phyloP scores from a whole-genome alignment of 1,139 yeast species.

The Taphrina communis region DNA sequence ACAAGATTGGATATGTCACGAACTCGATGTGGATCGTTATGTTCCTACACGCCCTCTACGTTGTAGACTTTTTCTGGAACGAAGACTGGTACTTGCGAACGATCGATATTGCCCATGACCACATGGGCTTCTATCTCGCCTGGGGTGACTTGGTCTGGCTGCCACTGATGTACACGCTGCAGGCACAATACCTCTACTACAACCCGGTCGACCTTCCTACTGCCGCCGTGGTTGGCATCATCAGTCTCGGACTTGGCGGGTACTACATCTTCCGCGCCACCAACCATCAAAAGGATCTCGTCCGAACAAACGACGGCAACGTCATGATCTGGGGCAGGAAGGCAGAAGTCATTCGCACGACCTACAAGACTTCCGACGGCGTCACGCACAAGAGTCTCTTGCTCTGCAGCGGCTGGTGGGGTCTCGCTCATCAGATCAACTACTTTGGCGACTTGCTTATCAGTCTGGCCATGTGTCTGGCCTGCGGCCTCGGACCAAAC shows the following conservation, averaged over 20 bases:
- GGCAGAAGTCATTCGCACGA: constrained; percentile 37
- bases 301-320: constrained; percentile 72
- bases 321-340: constrained; percentile 57
- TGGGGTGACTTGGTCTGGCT: constrained; percentile 93
- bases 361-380: constrained; percentile 36
- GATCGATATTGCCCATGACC: constrained; percentile 98
- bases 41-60: constrained; percentile 75
- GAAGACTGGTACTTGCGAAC: constrained; percentile 63
- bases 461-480: constrained; percentile 89
- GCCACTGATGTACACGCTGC: constrained; percentile 88
- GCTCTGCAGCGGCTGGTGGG: constrained; percentile 96
- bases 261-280: constrained; percentile 82
- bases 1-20: constrained; percentile 62
- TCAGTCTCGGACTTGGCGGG: constrained; percentile 63
- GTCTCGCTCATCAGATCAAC: constrained; percentile 85
- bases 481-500: constrained; percentile 70
- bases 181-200: constrained; percentile 77
- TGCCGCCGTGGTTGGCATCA: constrained; percentile 51
- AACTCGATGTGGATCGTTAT: constrained; percentile 77
- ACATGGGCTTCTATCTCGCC: constrained; percentile 93
- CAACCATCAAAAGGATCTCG: constrained; percentile 78
- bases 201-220: constrained; percentile 66
- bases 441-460: constrained; percentile 95
- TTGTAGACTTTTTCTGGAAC: constrained; percentile 75
- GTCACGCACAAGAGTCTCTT: constrained; percentile 67